phyloP scores from a whole-genome alignment of 768 basidiomycete genomes.

The Paxillus rubicundulus region DNA sequence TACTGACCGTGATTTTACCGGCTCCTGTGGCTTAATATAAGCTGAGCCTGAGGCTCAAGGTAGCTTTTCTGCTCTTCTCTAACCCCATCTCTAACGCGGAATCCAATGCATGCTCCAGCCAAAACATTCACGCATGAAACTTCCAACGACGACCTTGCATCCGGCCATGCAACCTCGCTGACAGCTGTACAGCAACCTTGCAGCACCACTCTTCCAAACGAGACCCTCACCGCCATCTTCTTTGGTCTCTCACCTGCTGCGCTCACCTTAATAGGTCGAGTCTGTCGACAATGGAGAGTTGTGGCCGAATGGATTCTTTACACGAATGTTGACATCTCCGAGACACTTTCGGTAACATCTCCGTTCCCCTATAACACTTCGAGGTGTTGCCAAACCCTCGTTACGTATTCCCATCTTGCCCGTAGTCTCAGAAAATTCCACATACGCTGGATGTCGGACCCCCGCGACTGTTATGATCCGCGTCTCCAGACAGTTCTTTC shows the following conservation, averaged over 20 bases:
- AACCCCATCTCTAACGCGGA: background rate
- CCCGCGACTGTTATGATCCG: slow-evolving; percentile 24
- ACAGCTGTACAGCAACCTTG: background rate
- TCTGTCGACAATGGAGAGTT: slow-evolving; percentile 22
- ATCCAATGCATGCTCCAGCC: background rate
- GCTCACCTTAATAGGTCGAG: background rate
- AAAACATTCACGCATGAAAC: background rate
- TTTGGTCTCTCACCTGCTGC: slow-evolving; percentile 11
- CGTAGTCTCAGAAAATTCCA: slow-evolving; percentile 46
- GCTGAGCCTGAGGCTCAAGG: background rate
- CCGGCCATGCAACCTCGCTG: too few relatives aligned
- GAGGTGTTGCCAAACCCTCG: slow-evolving; percentile 53
- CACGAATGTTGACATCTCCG: slow-evolving; percentile 47
- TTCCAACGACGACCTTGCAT: background rate
- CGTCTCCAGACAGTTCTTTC: slow-evolving; percentile 40
- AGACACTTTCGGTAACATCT: slow-evolving; percentile 42
- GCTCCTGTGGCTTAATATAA: background rate
- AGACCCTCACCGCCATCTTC: slow-evolving; percentile 9
- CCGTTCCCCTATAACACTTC: slow-evolving; percentile 43
- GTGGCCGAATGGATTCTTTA: slow-evolving; percentile 63
- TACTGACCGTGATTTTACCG: slow-evolving; percentile 10
- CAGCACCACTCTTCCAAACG: slow-evolving; percentile 3
- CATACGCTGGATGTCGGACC: slow-evolving; percentile 53
- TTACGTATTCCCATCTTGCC: slow-evolving; percentile 43
- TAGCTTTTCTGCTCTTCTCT: background rate